Percentiles rank a stretch among this genome's conserved stretches.
These are phyloP conservation scores for Omphalotus guepiniiformis DNA, from an alignment of 768 basidiomycete species.

Conservation along the genomic window DNA sequence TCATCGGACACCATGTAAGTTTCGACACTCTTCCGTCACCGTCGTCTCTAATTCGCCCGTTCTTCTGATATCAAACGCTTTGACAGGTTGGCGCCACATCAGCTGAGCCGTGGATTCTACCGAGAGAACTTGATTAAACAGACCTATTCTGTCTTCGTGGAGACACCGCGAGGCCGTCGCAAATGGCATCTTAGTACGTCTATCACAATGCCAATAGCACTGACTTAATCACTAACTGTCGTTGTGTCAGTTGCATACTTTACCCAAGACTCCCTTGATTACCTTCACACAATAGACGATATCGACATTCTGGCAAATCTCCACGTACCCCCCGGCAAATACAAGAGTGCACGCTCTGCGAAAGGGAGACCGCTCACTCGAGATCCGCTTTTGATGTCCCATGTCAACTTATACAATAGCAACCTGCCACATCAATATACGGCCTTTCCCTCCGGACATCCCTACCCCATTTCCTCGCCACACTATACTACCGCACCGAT, in stretches of 20 bases:
- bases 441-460: slow-evolving; percentile 27
- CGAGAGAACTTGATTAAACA: slow-evolving; percentile 65
- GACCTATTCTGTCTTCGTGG: slow-evolving; percentile 75
- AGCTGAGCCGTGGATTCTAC: slow-evolving; percentile 22
- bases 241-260: slow-evolving; percentile 65
- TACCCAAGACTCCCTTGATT: slow-evolving; percentile 56
- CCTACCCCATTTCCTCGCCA: slow-evolving; percentile 10
- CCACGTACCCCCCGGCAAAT: slow-evolving; percentile 54
- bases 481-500: not conserved
- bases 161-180: slow-evolving; percentile 58
- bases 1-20: slow-evolving; percentile 49
- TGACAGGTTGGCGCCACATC: slow-evolving; percentile 13
- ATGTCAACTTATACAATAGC: not conserved
- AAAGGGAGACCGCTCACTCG: slow-evolving; percentile 24
- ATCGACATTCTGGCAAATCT: slow-evolving; percentile 49
- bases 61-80: not conserved
- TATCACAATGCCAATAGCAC: slow-evolving; percentile 7
- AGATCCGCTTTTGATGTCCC: slow-evolving; percentile 16
- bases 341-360: slow-evolving; percentile 60
- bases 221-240: slow-evolving; percentile 9
- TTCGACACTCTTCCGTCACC: not conserved
- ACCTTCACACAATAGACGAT: slow-evolving; percentile 57
- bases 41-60: slow-evolving; percentile 6
- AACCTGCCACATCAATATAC: slow-evolving; percentile 5
- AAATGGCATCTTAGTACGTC: slow-evolving; percentile 80